Evolutionary conservation across 495 filamentous ascomycete genomes (phyloP).

Genomic region (Aspergillus nidulans): DNA sequence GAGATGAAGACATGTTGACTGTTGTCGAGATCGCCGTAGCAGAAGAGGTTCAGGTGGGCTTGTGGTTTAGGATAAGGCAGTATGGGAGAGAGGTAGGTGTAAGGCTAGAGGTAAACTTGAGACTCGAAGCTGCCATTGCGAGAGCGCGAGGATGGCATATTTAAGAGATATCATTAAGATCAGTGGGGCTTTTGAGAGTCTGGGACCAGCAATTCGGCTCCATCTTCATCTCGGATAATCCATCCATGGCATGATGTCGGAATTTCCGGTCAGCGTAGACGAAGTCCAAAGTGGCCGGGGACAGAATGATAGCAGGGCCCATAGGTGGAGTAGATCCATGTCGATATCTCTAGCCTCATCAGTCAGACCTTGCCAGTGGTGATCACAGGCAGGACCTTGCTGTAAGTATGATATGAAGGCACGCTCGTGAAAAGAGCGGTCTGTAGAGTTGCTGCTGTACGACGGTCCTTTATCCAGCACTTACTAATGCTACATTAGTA

Average conservation of each 20-base stretch:
- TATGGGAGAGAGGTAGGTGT: not conserved
- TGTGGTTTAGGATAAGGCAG: not conserved
- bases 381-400: not conserved
- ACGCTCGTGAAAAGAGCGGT: constrained; percentile 1
- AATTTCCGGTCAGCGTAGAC: not conserved
- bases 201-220: not conserved
- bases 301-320: not conserved
- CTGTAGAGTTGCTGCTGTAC: not conserved
- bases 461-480: not conserved
- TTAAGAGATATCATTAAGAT: not conserved
- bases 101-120: not conserved
- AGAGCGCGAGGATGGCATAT: not conserved
- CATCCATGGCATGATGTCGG: not conserved
- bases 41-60: not conserved
- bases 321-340: not conserved
- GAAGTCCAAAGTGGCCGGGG: not conserved
- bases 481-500: not conserved
- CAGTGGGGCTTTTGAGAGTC: not conserved
- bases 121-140: not conserved
- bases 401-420: not conserved
- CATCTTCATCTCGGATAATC: not conserved
- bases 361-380: too few species aligned
- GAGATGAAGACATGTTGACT: constrained; percentile 20
- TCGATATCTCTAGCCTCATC: not conserved
- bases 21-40: not conserved